phyloP scores from a whole-genome alignment of 371 early-diverging fungal species.

The Coemansia sp. region DNA sequence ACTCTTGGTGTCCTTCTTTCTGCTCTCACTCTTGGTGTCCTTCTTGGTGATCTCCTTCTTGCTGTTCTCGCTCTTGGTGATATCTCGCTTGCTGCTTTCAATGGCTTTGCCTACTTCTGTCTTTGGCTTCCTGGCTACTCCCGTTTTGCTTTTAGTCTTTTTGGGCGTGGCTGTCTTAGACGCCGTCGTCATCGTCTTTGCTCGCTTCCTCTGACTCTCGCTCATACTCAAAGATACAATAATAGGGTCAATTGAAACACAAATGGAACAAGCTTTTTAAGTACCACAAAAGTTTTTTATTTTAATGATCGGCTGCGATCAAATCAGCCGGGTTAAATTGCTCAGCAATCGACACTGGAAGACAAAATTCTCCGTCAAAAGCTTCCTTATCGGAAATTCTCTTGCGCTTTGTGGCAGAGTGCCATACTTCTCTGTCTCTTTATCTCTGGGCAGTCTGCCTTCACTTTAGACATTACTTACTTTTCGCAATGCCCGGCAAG shows the following conservation, averaged over 20 bases:
- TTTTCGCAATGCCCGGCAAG: constrained; percentile 34
- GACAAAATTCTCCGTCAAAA: not conserved
- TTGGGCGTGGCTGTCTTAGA: not conserved
- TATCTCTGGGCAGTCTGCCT: constrained; percentile 1
- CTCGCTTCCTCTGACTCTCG: constrained; percentile 26
- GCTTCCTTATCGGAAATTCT: not conserved
- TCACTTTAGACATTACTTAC: not conserved
- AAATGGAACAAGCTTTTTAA: not conserved
- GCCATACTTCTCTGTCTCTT: constrained; percentile 7
- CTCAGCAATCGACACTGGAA: not conserved
- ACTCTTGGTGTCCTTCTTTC: not conserved
- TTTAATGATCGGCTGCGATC: not conserved
- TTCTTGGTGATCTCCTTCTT: not conserved
- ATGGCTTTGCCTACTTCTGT: not conserved
- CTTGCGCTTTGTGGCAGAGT: not conserved
- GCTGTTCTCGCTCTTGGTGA: not conserved
- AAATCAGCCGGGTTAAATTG: not conserved
- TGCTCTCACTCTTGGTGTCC: not conserved
- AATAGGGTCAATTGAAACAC: not conserved
- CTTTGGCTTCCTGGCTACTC: not conserved
- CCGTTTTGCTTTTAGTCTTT: not conserved
- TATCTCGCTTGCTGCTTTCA: not conserved
- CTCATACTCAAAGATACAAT: constrained; percentile 9
- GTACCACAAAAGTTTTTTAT: not conserved
- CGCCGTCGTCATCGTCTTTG: constrained; percentile 1